Evolutionary conservation across 2,329 filamentous ascomycete genomes (phyloP).

Genomic region (Fusarium nygamai): DNA sequence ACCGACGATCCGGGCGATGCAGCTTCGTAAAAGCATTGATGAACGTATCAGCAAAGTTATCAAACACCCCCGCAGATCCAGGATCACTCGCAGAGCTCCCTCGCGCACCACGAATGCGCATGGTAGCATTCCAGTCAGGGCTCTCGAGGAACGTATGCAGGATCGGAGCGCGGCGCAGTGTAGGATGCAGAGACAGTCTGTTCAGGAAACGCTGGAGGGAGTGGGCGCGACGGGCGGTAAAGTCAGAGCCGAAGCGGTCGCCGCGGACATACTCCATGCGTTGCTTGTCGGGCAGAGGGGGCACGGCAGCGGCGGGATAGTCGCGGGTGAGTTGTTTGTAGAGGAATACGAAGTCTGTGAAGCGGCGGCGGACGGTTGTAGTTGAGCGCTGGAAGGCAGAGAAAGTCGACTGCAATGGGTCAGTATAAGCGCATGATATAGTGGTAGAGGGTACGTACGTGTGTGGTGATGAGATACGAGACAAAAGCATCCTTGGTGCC

Average conservation of each 20-base stretch:
- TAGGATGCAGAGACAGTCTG: slow-evolving; percentile 86
- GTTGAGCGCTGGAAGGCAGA: slow-evolving; percentile 87
- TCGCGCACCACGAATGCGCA: slow-evolving; percentile 80
- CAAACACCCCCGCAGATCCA: slow-evolving; percentile 78
- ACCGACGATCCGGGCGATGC: slow-evolving; percentile 92
- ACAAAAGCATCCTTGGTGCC: slow-evolving; percentile 97
- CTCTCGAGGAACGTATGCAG: slow-evolving; percentile 92
- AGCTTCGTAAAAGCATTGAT: slow-evolving; percentile 98
- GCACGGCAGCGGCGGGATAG: slow-evolving; percentile 91
- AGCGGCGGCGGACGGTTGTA: slow-evolving; percentile 85
- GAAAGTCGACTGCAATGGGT: slow-evolving; percentile 79
- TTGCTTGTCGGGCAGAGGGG: slow-evolving; percentile 96
- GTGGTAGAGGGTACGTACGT: slow-evolving; percentile 62
- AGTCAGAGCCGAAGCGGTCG: slow-evolving; percentile 93
- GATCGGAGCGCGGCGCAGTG: slow-evolving; percentile 83
- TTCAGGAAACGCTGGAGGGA: slow-evolving; percentile 92
- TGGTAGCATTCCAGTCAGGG: slow-evolving; percentile 95
- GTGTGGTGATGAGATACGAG: slow-evolving; percentile 92
- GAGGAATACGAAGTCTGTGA: slow-evolving; percentile 97
- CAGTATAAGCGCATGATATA: neutral
- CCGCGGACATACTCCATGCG: slow-evolving; percentile 99
- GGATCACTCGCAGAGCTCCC: slow-evolving; percentile 62
- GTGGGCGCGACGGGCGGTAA: slow-evolving; percentile 87
- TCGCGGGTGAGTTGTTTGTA: slow-evolving; percentile 90
- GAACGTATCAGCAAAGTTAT: slow-evolving; percentile 94